Base-by-base conservation (phyloP, 768 basidiomycete genomes). In the Jaapia argillacea region DNA sequence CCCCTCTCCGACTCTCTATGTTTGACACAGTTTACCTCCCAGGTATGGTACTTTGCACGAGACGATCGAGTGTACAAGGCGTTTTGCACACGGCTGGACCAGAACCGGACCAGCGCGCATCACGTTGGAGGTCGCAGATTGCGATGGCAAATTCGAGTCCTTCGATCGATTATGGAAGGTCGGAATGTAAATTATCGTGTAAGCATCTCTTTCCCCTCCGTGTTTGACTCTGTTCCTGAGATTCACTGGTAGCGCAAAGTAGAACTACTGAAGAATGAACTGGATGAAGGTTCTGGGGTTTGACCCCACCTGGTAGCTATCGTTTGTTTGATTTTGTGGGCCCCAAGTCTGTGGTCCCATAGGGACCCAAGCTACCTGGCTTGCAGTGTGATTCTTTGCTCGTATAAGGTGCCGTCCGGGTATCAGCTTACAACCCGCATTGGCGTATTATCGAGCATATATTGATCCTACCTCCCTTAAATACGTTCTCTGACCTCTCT, bases 11-110 rank as follows among this genome's bases (percentile, higher is more conserved):
- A n/a, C 31, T 33, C 12, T 42, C 42, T 27, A 36, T 42, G 22
- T 25, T 31, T 47, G 36, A 44, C 18, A 3, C 12, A 18, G 6
- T 40, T n/a, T 21, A 43, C 26, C 18, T 41, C 54, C 16, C 52
- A 89, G 87, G 73, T 79, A n/a, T 92, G 85, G 49, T 90, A 84
- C 54, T 98, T 98, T 55, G 94, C 93, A 36, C 76, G 94, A 18
- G 94, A 98, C 60, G 84, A 90, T 48, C 78, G 93, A 26, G 79
- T 87, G 12, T 85, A 83, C 60, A 80, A 72, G 49, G 75, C 79
- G 2, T 85, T 90, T 46, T 53, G 56, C 18, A 69, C 74, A 52
- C 71, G 54, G 44, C 46, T 66, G 24, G 59, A 59, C 23, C 48
- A 49, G 41, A 62, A 68, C 25, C 51, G 72, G 51, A 54, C 51